phyloP scores from a whole-genome alignment of 1,284 basidiomycete genomes.

The Cutaneotrichosporon dermatis region DNA sequence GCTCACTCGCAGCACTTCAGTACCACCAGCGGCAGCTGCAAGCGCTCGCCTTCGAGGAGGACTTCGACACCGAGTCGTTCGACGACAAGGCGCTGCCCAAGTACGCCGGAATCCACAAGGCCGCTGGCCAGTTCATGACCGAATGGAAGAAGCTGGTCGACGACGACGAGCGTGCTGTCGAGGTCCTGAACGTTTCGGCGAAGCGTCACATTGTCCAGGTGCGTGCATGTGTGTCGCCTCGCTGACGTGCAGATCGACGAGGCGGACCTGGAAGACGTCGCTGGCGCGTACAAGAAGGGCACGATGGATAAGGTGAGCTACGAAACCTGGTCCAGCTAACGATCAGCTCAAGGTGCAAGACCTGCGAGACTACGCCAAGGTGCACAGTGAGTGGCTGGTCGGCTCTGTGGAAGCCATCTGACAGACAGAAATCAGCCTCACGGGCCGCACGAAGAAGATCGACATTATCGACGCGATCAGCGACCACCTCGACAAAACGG shows the following conservation, averaged over 20 bases:
- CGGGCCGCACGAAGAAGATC: constrained; percentile 36
- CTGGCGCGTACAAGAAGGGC: constrained; percentile 59
- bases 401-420: no score
- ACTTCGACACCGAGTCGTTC: constrained; percentile 68
- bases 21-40: constrained; percentile 87
- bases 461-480: constrained; percentile 36
- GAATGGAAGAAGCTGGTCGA: constrained; percentile 67
- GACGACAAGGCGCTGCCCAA: constrained; percentile 77
- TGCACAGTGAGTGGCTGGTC: constrained; percentile 30
- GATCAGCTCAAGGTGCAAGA: constrained; percentile 68
- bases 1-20: constrained; percentile 55
- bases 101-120: constrained; percentile 72
- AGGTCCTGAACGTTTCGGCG: constrained; percentile 27
- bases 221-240: background rate
- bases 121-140: constrained; percentile 67
- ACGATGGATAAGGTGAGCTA: constrained; percentile 60
- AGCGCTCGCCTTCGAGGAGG: constrained; percentile 84
- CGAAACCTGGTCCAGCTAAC: background rate
- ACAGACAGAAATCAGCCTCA: constrained; percentile 30
- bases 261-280: constrained; percentile 62
- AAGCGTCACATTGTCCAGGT: constrained; percentile 26
- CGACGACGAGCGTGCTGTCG: constrained; percentile 59
- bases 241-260: constrained; percentile 58
- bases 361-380: constrained; percentile 56
- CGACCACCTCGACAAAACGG: constrained; percentile 20